phyloP scores from a whole-genome alignment of 306 rosid genomes.

The Pueraria montana region DNA sequence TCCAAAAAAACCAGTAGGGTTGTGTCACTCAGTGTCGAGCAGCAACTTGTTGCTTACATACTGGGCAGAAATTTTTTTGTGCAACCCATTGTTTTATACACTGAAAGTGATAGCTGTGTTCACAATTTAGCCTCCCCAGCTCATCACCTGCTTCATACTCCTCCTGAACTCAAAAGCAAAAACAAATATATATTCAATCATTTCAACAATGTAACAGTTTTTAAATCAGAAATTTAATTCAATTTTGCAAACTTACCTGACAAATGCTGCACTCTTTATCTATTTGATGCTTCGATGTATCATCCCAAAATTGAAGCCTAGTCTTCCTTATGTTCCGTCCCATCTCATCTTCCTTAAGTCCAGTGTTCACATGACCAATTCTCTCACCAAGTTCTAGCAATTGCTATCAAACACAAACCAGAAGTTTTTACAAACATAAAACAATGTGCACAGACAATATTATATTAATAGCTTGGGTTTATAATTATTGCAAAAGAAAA shows the following conservation, averaged over 20 bases:
- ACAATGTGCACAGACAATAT: background rate
- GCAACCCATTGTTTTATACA: slow-evolving; percentile 90
- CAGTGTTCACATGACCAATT: slow-evolving; percentile 91
- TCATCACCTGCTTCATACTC: slow-evolving; percentile 85
- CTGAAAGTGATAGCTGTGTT: slow-evolving; percentile 74
- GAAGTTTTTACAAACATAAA: slow-evolving; percentile 29
- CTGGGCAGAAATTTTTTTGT: slow-evolving; percentile 87
- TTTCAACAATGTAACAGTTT: background rate
- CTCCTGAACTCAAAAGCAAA: slow-evolving; percentile 66
- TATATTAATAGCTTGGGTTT: background rate
- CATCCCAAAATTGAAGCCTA: slow-evolving; percentile 55
- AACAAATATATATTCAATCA: slow-evolving; percentile 11
- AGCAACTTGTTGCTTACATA: slow-evolving; percentile 82
- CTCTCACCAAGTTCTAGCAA: slow-evolving; percentile 91
- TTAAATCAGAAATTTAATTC: no score
- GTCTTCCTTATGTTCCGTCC: slow-evolving; percentile 64
- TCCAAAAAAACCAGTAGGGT: slow-evolving; percentile 25
- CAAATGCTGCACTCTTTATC: slow-evolving; percentile 89
- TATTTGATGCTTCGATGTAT: slow-evolving; percentile 54
- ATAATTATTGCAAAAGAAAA: background rate
- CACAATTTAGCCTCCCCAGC: slow-evolving; percentile 85
- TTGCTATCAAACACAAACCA: slow-evolving; percentile 63
- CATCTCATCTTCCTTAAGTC: slow-evolving; percentile 83
- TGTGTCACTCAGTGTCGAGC: slow-evolving; percentile 53
- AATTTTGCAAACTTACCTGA: slow-evolving; percentile 65